Evolutionary conservation across 345 rosid species (phyloP).

Genomic region (Geranium rotundifolium): DNA sequence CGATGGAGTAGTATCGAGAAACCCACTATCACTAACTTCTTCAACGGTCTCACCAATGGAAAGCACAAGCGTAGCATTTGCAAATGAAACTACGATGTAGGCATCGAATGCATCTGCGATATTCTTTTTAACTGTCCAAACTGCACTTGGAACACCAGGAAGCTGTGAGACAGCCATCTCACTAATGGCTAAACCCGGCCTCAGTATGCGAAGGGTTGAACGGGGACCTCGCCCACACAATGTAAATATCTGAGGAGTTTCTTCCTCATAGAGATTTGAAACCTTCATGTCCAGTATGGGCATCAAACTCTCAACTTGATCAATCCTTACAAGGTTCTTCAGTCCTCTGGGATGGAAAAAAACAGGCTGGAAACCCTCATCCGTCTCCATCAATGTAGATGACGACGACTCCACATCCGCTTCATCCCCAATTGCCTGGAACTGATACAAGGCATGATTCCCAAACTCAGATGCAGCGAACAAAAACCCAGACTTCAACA

Average conservation of each 20-base stretch:
- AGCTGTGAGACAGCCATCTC: constrained; percentile 99
- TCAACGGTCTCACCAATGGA: constrained; percentile 98
- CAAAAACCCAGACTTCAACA: constrained; percentile 76
- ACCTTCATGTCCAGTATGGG: constrained; percentile 96
- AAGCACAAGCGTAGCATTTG: constrained; percentile 92
- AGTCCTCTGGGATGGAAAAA: constrained; percentile 88
- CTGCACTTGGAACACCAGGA: constrained; percentile 98
- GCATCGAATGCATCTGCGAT: constrained; percentile 90
- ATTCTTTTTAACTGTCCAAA: constrained; percentile 96
- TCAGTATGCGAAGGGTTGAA: constrained; percentile 77
- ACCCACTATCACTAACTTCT: constrained; percentile 95
- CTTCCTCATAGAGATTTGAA: constrained; percentile 87
- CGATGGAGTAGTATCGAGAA: constrained; percentile 93
- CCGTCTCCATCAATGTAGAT: constrained; percentile 82
- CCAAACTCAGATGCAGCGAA: constrained; percentile 96
- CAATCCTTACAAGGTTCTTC: constrained; percentile 88
- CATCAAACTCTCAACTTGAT: constrained; percentile 95
- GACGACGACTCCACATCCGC: constrained; percentile 92
- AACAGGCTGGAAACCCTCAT: constrained; percentile 92
- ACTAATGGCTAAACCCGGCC: constrained; percentile 88
- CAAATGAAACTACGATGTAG: constrained; percentile 90
- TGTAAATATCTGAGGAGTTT: constrained; percentile 84
- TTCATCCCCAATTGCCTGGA: constrained; percentile 83
- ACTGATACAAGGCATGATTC: constrained; percentile 89
- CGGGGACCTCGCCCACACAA: constrained; percentile 98